These are phyloP conservation scores for Leucocoprinus leucothites DNA, from an alignment of 768 basidiomycete genomes.

Conservation along the genomic window DNA sequence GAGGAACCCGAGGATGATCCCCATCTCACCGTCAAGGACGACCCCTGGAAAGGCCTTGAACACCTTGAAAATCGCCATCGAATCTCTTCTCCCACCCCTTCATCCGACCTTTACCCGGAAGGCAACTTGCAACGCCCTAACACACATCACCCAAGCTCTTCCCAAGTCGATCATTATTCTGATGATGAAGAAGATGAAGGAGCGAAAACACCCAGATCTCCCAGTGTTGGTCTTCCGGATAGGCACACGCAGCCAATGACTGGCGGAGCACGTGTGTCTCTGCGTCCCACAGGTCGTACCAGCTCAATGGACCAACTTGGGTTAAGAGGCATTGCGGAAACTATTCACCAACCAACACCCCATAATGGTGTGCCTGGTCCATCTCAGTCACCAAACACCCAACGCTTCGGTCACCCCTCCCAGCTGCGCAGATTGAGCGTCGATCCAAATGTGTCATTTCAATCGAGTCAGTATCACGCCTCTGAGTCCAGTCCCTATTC, in stretches of 20 bases:
- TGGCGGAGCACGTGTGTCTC: not conserved
- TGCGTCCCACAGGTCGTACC: not conserved
- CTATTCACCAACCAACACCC: conserved; percentile 3
- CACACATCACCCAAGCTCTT: conserved; percentile 28
- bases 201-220: conserved; percentile 67
- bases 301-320: conserved; percentile 10
- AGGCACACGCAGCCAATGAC: conserved; percentile 6
- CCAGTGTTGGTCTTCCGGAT: conserved; percentile 58
- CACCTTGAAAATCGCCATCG: conserved; percentile 32
- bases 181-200: conserved; percentile 49
- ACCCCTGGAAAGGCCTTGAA: conserved; percentile 31
- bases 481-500: conserved; percentile 10
- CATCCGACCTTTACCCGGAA: conserved; percentile 52
- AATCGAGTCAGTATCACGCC: conserved; percentile 2
- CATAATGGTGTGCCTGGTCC: not conserved
- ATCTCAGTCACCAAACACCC: not conserved
- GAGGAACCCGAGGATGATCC: conserved; percentile 72
- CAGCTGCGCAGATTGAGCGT: conserved; percentile 3
- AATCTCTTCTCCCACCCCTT: conserved; percentile 46
- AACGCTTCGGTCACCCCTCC: not conserved
- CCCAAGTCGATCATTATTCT: conserved; percentile 33
- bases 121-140: conserved; percentile 26
- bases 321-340: conserved; percentile 5
- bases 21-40: conserved; percentile 31
- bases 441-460: conserved; percentile 5